These are phyloP conservation scores for Talaromyces nanjingensis DNA, from an alignment of 495 filamentous ascomycete species.

Conservation along the genomic window DNA sequence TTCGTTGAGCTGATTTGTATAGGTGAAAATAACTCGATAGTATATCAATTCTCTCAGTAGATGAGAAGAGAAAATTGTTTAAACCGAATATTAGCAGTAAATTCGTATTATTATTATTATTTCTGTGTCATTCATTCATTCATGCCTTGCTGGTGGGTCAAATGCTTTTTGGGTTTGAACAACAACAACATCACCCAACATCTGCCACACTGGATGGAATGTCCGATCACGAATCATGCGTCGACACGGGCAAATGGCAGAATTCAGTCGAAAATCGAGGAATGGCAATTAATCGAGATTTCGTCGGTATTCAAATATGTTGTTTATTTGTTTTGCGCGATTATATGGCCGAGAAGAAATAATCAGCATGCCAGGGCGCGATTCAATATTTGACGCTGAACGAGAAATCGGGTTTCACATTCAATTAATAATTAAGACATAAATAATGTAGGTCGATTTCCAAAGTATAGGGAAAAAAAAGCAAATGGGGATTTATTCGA, in stretches of 20 bases:
- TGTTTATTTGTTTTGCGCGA: background rate
- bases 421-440: background rate
- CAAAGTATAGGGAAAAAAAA: background rate
- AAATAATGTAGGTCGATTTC: background rate
- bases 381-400: background rate
- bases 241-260: background rate
- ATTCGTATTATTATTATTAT: background rate
- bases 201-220: slow-evolving; percentile 1
- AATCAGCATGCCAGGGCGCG: background rate
- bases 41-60: no score
- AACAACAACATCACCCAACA: background rate
- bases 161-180: background rate
- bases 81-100: background rate
- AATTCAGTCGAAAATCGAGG: background rate
- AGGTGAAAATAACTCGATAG: background rate
- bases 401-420: background rate
- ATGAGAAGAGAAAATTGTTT: background rate
- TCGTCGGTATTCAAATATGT: background rate
- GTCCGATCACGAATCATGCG: background rate
- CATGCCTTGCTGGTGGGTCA: slow-evolving; percentile 2
- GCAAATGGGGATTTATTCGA: background rate
- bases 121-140: background rate
- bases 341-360: background rate
- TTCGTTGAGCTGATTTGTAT: background rate
- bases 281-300: background rate